Conservation (phyloP, 371 early-diverging fungal genomes). For the Synchytrium microbalum region DNA sequence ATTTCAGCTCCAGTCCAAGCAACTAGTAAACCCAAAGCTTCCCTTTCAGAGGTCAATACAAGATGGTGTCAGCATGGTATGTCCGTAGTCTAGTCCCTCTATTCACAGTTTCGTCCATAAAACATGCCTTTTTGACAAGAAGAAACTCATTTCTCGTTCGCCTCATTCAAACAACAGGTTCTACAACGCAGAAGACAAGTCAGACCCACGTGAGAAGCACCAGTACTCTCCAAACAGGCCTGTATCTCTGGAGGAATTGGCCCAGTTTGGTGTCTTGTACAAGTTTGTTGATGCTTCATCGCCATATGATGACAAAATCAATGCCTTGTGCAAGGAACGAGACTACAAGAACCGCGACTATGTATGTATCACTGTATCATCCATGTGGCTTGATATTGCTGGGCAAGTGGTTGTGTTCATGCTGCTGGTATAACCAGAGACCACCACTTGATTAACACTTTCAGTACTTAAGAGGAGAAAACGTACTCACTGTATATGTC, state of each 20-base stretch:
- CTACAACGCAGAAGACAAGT: constrained; percentile 41
- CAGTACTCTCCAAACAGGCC: constrained; percentile 54
- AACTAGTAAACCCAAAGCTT: too few relatives aligned
- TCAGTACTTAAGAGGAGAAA: too few relatives aligned
- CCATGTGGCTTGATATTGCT: constrained; percentile 6
- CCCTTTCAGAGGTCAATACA: too few relatives aligned
- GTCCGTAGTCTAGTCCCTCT: too few relatives aligned
- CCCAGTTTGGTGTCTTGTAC: constrained; percentile 59
- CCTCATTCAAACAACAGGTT: too few relatives aligned
- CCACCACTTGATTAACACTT: too few relatives aligned
- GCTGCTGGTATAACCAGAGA: background rate
- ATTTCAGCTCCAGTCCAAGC: too few relatives aligned
- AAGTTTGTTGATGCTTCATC: constrained; percentile 54
- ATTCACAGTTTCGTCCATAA: too few relatives aligned
- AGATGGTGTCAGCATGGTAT: too few relatives aligned
- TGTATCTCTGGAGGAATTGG: constrained; percentile 58
- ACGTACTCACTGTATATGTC: background rate
- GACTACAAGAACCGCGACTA: constrained; percentile 84
- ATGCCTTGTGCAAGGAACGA: constrained; percentile 63
- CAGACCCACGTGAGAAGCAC: constrained; percentile 61
- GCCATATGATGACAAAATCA: constrained; percentile 45
- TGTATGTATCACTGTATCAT: constrained; percentile 31
- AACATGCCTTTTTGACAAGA: too few relatives aligned
- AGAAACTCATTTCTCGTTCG: too few relatives aligned
- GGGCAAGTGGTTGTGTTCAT: background rate